These are phyloP conservation scores for Fulvia fulva DNA, from an alignment of 2,329 filamentous ascomycete genomes.

Conservation along the genomic window DNA sequence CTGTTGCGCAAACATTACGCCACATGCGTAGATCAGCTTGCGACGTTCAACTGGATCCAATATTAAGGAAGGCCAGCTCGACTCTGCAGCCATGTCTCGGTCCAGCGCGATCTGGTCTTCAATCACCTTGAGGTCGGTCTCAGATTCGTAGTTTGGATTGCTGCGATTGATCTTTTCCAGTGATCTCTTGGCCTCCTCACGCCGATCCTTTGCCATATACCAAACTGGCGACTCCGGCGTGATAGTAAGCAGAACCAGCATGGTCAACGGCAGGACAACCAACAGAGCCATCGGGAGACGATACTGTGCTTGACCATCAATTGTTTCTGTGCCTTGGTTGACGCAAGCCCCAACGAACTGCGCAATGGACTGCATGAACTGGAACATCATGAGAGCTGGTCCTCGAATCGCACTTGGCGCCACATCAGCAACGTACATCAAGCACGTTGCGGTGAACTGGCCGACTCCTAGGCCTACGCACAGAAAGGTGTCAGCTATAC, in stretches of 20 bases:
- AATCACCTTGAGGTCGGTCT: constrained; percentile 16
- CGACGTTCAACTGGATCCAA: constrained; percentile 45
- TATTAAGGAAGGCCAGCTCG: constrained; percentile 41
- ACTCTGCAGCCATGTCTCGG: constrained; percentile 26
- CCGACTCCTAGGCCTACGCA: constrained; percentile 21
- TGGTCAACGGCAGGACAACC: constrained; percentile 17
- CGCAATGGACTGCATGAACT: constrained; percentile 23
- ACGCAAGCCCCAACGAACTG: constrained; percentile 23
- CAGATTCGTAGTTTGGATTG: constrained; percentile 9
- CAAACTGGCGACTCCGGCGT: constrained; percentile 21
- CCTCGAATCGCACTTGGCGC: constrained; percentile 20
- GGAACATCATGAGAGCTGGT: constrained; percentile 21
- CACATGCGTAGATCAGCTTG: constrained; percentile 45
- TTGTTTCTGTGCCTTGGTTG: constrained; percentile 22
- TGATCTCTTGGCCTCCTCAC: constrained; percentile 16
- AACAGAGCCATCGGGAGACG: constrained; percentile 19
- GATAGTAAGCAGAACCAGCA: constrained; percentile 20
- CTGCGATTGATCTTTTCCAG: constrained; percentile 21
- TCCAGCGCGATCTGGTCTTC: constrained; percentile 19
- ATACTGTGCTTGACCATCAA: constrained; percentile 18
- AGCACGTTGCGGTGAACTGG: constrained; percentile 21
- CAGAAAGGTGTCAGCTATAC: too few species aligned
- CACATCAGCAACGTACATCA: constrained; percentile 22
- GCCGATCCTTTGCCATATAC: constrained; percentile 18
- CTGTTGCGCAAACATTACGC: constrained; percentile 46